Conservation (phyloP, 208 protist species). For the Leishmania braziliensis region DNA sequence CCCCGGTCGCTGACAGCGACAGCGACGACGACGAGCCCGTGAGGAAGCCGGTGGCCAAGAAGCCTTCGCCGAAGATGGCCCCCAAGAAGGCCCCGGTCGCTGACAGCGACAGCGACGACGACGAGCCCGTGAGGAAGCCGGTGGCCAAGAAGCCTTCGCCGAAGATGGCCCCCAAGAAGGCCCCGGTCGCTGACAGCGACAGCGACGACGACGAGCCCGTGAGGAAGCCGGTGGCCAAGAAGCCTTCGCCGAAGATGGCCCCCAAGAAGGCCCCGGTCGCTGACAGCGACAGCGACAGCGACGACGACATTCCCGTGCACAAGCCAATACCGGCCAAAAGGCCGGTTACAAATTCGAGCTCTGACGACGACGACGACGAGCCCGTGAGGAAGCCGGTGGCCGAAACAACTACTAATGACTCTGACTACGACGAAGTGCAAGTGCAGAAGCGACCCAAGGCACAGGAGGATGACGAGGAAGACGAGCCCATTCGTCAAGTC, state of each 20-base stretch:
- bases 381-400: conserved; percentile 35
- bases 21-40: conserved; percentile 55
- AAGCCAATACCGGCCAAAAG: conserved; percentile 47
- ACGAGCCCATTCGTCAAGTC: conserved; percentile 45
- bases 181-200: conserved; percentile 32
- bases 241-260: conserved; percentile 37
- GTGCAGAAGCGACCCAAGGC: conserved; percentile 23
- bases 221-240: conserved; percentile 39
- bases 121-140: conserved; percentile 51
- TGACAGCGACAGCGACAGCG: conserved; percentile 40
- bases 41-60: conserved; percentile 36
- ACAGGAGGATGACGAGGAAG: conserved; percentile 28
- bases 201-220: conserved; percentile 37
- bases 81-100: conserved; percentile 51
- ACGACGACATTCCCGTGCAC: conserved; percentile 52
- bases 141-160: conserved; percentile 38
- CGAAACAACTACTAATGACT: conserved; percentile 35
- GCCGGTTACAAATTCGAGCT: conserved; percentile 41
- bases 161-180: conserved; percentile 42
- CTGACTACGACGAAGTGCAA: conserved; percentile 20
- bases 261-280: conserved; percentile 49
- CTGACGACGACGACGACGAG: conserved; percentile 57
- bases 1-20: conserved; percentile 43
- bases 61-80: conserved; percentile 18
- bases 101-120: conserved; percentile 46